Conservation (phyloP, 1,284 basidiomycete species). For the Trichosporon inkin region DNA sequence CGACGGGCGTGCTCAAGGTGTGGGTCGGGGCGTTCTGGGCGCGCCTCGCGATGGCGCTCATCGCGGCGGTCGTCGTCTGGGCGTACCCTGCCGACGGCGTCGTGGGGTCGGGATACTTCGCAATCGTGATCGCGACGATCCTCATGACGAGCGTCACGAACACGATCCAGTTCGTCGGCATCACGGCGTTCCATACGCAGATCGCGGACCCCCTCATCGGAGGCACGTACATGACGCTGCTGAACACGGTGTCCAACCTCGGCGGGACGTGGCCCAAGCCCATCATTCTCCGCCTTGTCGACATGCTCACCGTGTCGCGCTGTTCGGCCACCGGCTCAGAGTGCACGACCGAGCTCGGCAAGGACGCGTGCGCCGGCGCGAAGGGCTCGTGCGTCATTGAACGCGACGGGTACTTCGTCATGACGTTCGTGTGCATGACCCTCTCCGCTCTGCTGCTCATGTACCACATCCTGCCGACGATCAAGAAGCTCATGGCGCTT, state of each 20-base stretch:
- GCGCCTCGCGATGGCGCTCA: slow-evolving; percentile 63
- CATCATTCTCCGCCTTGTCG: slow-evolving; percentile 62
- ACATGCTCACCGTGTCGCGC: slow-evolving; percentile 74
- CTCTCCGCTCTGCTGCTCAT: slow-evolving; percentile 70
- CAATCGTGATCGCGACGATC: slow-evolving; percentile 71
- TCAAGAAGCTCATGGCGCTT: slow-evolving; percentile 51
- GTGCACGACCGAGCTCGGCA: slow-evolving; percentile 86
- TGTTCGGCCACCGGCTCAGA: slow-evolving; percentile 66
- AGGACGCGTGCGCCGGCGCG: slow-evolving; percentile 67
- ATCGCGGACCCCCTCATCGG: slow-evolving; percentile 96
- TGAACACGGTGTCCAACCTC: slow-evolving; percentile 95
- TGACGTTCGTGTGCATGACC: slow-evolving; percentile 71
- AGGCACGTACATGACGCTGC: slow-evolving; percentile 94
- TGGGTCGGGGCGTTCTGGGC: slow-evolving; percentile 94
- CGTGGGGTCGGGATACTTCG: slow-evolving; percentile 64
- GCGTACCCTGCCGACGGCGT: slow-evolving; percentile 62
- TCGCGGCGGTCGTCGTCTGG: slow-evolving; percentile 75
- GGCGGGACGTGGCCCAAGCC: slow-evolving; percentile 89
- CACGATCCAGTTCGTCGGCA: slow-evolving; percentile 96
- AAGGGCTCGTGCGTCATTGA: slow-evolving; percentile 77
- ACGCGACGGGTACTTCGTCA: slow-evolving; percentile 88
- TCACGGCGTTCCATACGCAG: slow-evolving; percentile 95
- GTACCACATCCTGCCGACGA: slow-evolving; percentile 76
- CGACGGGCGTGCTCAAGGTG: slow-evolving; percentile 67
- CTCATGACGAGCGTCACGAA: slow-evolving; percentile 79